Base-by-base conservation (phyloP, 2,329 filamentous ascomycete genomes). In the Alternaria burnsii region DNA sequence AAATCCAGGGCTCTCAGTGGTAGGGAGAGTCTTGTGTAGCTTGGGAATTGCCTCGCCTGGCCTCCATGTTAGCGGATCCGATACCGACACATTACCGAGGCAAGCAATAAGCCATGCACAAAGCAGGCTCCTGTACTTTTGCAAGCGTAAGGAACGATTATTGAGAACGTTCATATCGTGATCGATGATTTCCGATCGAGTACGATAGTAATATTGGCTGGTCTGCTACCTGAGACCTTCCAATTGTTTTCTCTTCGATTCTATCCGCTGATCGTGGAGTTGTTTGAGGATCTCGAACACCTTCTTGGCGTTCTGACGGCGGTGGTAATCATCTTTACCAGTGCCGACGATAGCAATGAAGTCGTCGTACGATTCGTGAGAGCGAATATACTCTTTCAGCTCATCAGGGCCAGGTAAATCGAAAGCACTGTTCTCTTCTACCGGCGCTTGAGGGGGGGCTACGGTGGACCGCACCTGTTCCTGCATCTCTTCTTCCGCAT, bases 281-380 rank as follows among this genome's bases (percentile, higher is more conserved):
- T 58, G 63, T 3, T 63, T 30, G 4, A 70, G 40, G 6, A 66
- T 59, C 1, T 62, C 34, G 2, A 73, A 55, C 22, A 73, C 66
- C 10, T 66, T 64, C 14, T 66, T 43, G 0, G 69, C 69, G 14
- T 70, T 59, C 4, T 34, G 52, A 7, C 34, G 24, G 26, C 63
- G 56, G 14, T 62, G 52, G 5, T 34, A 50, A 6, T 62, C 51
- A 4, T 48, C 42, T 1, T 36, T 48, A 1, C 65, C 66, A 3
- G 55, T 58, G 1, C 43, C 38, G 12, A 75, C 55, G 8, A 71
- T 73, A 3, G 63, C 69, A 9, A 76, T 24, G 38, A 77, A 71
- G 34, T 78, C 75, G 1, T 63, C 38, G 40, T 70, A 75, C 7
- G 63, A 65, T 32, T 76, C 74, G 36, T 76, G 68, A 1, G 63